Percentiles rank a stretch among this genome's conserved stretches.
Conservation (phyloP, 2,329 filamentous ascomycete genomes). For the Xylaria hypoxylon region DNA sequence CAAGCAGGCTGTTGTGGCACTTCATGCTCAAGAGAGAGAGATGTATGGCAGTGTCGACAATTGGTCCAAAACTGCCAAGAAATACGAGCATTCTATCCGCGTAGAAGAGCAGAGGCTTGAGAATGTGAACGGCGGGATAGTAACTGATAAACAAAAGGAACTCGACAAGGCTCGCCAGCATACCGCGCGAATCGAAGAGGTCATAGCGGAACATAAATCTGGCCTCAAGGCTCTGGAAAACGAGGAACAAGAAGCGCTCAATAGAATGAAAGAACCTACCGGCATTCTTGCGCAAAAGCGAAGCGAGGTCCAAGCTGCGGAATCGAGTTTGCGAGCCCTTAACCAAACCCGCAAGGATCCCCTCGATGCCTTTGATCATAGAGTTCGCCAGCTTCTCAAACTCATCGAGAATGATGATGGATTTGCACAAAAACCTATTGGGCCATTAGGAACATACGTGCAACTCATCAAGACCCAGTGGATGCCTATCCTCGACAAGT, state of each 20-base stretch:
- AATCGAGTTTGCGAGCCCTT: slow-evolving; percentile 64
- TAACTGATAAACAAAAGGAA: slow-evolving; percentile 69
- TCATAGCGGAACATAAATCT: slow-evolving; percentile 44
- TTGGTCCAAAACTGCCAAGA: slow-evolving; percentile 60
- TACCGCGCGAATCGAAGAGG: slow-evolving; percentile 57
- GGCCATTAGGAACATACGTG: slow-evolving; percentile 84
- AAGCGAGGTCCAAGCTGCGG: slow-evolving; percentile 65
- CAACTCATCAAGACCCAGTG: slow-evolving; percentile 82
- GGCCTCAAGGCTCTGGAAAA: slow-evolving; percentile 44
- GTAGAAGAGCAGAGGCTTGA: slow-evolving; percentile 72
- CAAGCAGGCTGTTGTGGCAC: slow-evolving; percentile 64
- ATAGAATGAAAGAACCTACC: slow-evolving; percentile 47
- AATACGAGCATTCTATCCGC: slow-evolving; percentile 61
- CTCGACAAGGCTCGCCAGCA: slow-evolving; percentile 68
- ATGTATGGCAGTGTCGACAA: slow-evolving; percentile 69
- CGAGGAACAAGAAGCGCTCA: slow-evolving; percentile 48
- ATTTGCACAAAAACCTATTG: slow-evolving; percentile 80
- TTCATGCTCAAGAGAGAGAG: slow-evolving; percentile 73
- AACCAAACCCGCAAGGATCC: slow-evolving; percentile 68
- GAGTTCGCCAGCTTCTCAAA: slow-evolving; percentile 72
- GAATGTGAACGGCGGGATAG: slow-evolving; percentile 76
- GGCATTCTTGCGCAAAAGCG: slow-evolving; percentile 58
- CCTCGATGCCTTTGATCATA: slow-evolving; percentile 72
- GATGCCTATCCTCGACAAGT: slow-evolving; percentile 83
- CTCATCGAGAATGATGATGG: slow-evolving; percentile 76